A percentile compares a stretch with the other conserved stretches of the same genome.
Conservation (phyloP, 148 eudicot species). For the Rhododendron simsii region DNA sequence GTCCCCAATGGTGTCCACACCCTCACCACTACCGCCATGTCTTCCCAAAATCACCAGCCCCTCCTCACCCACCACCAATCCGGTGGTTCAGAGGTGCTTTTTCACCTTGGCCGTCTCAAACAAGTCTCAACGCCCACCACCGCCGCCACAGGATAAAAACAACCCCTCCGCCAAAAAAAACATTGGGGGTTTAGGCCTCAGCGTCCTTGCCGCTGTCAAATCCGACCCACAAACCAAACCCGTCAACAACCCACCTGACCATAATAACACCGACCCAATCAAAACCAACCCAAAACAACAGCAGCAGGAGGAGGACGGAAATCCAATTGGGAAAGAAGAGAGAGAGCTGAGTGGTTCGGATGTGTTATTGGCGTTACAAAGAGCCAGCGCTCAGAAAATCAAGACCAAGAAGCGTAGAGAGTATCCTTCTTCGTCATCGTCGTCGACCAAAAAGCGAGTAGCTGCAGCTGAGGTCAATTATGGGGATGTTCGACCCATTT, state of each 20-base stretch:
- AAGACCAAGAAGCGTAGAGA: conserved; percentile 15
- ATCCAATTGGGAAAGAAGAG: conserved; percentile 2
- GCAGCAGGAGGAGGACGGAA: background rate
- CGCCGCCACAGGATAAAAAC: background rate
- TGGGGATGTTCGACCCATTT: conserved; percentile 34
- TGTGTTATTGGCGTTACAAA: conserved; percentile 43
- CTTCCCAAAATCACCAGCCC: background rate
- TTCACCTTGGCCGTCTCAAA: background rate
- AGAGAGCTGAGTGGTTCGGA: conserved; percentile 42
- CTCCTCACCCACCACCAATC: background rate
- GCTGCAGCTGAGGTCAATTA: conserved; percentile 6
- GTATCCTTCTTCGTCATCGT: background rate
- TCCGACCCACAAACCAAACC: conserved; percentile 5
- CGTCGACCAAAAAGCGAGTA: background rate
- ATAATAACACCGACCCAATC: background rate
- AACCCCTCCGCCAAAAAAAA: background rate
- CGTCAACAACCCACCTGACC: background rate
- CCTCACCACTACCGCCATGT: background rate
- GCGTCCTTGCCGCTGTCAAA: conserved; percentile 17
- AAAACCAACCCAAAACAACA: background rate
- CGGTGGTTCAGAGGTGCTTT: background rate
- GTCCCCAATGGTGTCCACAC: background rate
- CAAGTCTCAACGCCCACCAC: background rate
- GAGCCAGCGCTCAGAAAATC: conserved; percentile 33
- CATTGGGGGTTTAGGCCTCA: conserved; percentile 22